phyloP scores from a whole-genome alignment of 768 basidiomycete genomes.

The Termitomyces sp. region DNA sequence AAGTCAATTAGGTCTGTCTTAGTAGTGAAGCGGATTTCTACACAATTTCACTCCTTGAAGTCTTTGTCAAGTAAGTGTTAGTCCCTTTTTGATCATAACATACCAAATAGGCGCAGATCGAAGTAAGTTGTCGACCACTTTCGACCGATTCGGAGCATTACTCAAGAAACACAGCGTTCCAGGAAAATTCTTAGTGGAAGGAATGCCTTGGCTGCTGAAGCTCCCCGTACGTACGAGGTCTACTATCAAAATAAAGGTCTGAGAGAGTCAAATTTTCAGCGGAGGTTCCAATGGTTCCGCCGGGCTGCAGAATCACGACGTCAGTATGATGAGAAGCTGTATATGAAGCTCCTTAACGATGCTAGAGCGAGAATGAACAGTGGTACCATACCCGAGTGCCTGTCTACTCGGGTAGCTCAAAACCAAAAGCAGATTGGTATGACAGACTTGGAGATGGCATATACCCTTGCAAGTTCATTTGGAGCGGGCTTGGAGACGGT shows the following conservation, averaged over 20 bases:
- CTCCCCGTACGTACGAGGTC: constrained; percentile 28
- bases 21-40: not conserved
- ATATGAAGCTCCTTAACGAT: constrained; percentile 34
- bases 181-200: constrained; percentile 44
- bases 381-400: constrained; percentile 33
- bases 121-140: not conserved
- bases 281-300: constrained; percentile 39
- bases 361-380: constrained; percentile 36
- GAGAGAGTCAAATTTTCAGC: constrained; percentile 14
- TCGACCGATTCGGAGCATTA: not conserved
- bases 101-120: not conserved
- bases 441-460: constrained; percentile 38
- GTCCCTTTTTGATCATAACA: not conserved
- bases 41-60: not conserved
- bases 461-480: constrained; percentile 39
- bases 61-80: constrained; percentile 3
- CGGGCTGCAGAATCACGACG: constrained; percentile 32
- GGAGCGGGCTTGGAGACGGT: constrained; percentile 37
- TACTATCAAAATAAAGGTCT: not conserved
- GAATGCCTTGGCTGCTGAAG: constrained; percentile 41
- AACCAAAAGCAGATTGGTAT: constrained; percentile 32
- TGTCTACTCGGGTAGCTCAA: constrained; percentile 32
- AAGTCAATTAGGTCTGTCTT: constrained; percentile 10
- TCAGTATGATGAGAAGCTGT: constrained; percentile 31
- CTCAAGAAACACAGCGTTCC: constrained; percentile 30